Base-by-base conservation (phyloP, 306 rosid genomes). In the Geum urbanum region DNA sequence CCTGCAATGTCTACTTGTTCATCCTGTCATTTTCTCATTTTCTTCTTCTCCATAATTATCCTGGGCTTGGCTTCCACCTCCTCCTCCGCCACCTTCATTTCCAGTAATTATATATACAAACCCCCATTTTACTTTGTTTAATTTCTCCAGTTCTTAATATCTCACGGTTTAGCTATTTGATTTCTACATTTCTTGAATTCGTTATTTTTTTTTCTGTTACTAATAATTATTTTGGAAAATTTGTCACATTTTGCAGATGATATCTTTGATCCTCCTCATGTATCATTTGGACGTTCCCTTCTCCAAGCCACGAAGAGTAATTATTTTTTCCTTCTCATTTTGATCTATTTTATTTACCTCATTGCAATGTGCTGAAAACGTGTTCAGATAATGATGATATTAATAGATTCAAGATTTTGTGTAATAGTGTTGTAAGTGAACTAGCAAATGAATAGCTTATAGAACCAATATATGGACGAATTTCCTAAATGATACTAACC, bases 241-340 rank as follows among this genome's bases (percentile, higher is more conserved):
- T 74, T 79, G 39, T 27, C 68, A 52, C 15, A 3, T 63, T 8
- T 76, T 74, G 53, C 80, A 91, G 98, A 88, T 78, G 73, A 63
- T 11, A 62, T 83, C 45, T 86, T 89, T 65, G 77, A 61, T 1
- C 52, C 84, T 11, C 82, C 83, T 11, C 82, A 59, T 59, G 66
- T 20, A 74, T 67, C 79, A 40, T 65, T 64, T 0, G 81, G 86
- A 6, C 97, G 97, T 66, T 77, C 89, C 74, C 99, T 94, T 66
- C 92, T 94, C 51, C 97, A 94, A 74, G 78, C 85, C 69, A 76
- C 71, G 82, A 83, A 84, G 80, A 62, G 99, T 94, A 83, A 54
- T 45, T 13, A 6, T 37, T 35, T 11, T 1, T 46, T 47, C 12
- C 41, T 5, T 68, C 55, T 57, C 32, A 18, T n/a, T n/a, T n/a